Evolutionary conservation across 2,329 filamentous ascomycete genomes (phyloP).

Genomic region (Arthrobotrys pseudoclavata): DNA sequence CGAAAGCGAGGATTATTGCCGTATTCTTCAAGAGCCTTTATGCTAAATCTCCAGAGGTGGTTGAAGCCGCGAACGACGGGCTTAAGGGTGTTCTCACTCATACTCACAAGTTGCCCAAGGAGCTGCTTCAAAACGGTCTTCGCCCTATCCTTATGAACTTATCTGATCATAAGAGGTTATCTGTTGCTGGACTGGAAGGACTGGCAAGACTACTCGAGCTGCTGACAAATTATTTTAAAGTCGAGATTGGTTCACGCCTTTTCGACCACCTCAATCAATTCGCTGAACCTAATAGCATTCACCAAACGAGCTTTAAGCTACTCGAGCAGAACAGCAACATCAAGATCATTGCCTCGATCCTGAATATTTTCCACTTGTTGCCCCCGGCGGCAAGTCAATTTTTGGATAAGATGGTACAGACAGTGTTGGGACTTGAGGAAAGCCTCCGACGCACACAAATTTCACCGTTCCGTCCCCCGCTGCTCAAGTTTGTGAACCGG

Average conservation of each 20-base stretch:
- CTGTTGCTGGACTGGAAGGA: conserved; percentile 89
- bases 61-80: conserved; percentile 91
- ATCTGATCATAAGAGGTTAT: conserved; percentile 91
- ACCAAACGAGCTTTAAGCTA: conserved; percentile 92
- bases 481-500: conserved; percentile 93
- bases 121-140: conserved; percentile 91
- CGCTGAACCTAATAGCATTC: conserved; percentile 82
- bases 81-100: conserved; percentile 88
- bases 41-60: conserved; percentile 89
- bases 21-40: conserved; percentile 99
- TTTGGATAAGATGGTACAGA: conserved; percentile 88
- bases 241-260: conserved; percentile 93
- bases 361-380: conserved; percentile 97
- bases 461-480: conserved; percentile 89
- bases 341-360: conserved; percentile 93
- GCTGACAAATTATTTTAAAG: conserved; percentile 98
- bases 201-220: conserved; percentile 89
- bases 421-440: conserved; percentile 88
- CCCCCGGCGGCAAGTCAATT: conserved; percentile 91
- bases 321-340: conserved; percentile 93
- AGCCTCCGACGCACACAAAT: conserved; percentile 86
- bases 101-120: conserved; percentile 92
- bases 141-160: conserved; percentile 96
- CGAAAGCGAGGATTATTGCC: conserved; percentile 81
- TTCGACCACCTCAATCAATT: conserved; percentile 94